Evolutionary conservation across 2,329 filamentous ascomycete genomes (phyloP).

Genomic region (Blastomyces silverae): DNA sequence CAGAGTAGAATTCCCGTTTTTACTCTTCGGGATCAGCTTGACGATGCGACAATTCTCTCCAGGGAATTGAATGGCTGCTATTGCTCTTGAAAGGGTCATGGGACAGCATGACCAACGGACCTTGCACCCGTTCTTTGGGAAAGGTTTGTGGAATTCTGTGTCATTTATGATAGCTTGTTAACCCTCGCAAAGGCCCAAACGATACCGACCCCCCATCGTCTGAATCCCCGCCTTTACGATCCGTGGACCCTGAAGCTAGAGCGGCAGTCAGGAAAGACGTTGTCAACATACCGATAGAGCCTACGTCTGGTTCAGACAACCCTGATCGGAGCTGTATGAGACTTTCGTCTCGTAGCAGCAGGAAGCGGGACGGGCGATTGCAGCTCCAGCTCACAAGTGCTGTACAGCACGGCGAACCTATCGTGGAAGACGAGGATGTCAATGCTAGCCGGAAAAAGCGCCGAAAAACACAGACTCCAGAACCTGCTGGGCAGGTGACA

Average conservation of each 20-base stretch:
- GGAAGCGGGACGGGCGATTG: neutral
- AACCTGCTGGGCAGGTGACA: slow-evolving; percentile 19
- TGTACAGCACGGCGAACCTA: neutral
- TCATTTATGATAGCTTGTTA: neutral
- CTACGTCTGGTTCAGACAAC: slow-evolving; percentile 4
- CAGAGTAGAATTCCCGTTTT: no score
- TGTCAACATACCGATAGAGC: neutral
- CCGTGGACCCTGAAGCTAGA: neutral
- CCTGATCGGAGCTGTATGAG: neutral
- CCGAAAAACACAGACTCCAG: slow-evolving; percentile 24
- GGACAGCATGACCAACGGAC: slow-evolving; percentile 34
- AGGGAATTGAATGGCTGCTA: slow-evolving; percentile 12
- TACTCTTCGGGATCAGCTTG: neutral
- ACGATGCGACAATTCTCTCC: neutral
- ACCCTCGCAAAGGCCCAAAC: slow-evolving; percentile 16
- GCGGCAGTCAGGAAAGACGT: neutral
- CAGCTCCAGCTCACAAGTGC: neutral
- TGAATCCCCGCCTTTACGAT: neutral
- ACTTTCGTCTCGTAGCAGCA: neutral
- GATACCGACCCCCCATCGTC: slow-evolving; percentile 2
- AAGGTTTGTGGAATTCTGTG: slow-evolving; percentile 29
- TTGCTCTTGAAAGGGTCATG: slow-evolving; percentile 31
- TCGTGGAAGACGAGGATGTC: slow-evolving; percentile 27
- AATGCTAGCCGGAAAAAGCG: slow-evolving; percentile 34
- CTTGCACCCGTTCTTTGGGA: slow-evolving; percentile 39